Conservation (phyloP, 495 filamentous ascomycete genomes). For the Schizothecium vesticola region DNA sequence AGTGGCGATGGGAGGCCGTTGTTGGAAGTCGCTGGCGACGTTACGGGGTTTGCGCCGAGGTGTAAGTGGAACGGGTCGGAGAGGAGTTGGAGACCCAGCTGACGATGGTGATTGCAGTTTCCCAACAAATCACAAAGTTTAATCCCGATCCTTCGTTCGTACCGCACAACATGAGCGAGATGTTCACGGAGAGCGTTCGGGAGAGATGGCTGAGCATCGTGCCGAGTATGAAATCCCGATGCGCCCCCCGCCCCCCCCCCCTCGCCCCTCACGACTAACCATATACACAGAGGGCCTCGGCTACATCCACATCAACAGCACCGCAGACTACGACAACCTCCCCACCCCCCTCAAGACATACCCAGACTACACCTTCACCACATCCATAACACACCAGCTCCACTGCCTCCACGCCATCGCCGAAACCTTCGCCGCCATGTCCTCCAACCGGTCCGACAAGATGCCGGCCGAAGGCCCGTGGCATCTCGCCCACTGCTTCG, state of each 20-base stretch:
- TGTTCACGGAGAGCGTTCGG: conserved; percentile 35
- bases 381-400: conserved; percentile 45
- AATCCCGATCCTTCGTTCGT: conserved; percentile 35
- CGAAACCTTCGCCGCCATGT: conserved; percentile 31
- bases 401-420: conserved; percentile 44
- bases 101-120: conserved; percentile 22
- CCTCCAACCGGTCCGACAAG: conserved; percentile 22
- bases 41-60: conserved; percentile 35
- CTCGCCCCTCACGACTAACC: conserved; percentile 1
- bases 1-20: conserved; percentile 6
- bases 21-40: conserved; percentile 31
- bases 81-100: neutral
- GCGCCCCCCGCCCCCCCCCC: neutral
- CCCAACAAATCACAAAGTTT: conserved; percentile 41
- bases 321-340: conserved; percentile 33
- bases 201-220: conserved; percentile 39
- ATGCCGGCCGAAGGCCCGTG: conserved; percentile 35
- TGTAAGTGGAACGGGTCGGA: conserved; percentile 14
- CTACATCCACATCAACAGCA: conserved; percentile 35
- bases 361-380: conserved; percentile 40
- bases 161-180: conserved; percentile 40
- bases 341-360: conserved; percentile 31
- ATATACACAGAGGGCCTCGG: conserved; percentile 33
- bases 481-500: conserved; percentile 45
- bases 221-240: conserved; percentile 30